phyloP scores from a whole-genome alignment of 2,329 filamentous ascomycete species.

The Colletotrichum tamarilloi region DNA sequence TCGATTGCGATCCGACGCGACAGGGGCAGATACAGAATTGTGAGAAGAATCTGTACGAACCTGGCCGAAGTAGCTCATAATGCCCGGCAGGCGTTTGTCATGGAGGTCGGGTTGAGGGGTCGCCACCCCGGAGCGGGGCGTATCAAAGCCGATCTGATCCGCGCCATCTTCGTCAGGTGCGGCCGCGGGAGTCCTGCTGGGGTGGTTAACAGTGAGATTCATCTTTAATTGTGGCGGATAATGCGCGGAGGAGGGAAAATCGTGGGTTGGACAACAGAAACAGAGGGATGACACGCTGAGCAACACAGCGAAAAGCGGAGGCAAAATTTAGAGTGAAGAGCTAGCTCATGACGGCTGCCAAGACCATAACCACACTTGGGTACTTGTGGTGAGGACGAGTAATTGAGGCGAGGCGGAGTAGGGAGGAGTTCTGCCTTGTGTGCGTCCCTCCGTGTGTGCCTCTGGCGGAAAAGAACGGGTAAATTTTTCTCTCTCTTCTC shows the following conservation, averaged over 20 bases:
- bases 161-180: constrained; percentile 75
- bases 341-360: constrained; percentile 54
- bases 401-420: constrained; percentile 13
- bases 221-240: constrained; percentile 43
- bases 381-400: not conserved
- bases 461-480: constrained; percentile 30
- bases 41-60: constrained; percentile 85
- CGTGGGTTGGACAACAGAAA: constrained; percentile 23
- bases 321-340: constrained; percentile 11
- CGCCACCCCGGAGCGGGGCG: constrained; percentile 89
- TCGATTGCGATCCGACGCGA: constrained; percentile 39
- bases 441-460: not conserved
- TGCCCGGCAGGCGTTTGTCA: constrained; percentile 95
- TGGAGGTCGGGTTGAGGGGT: constrained; percentile 93
- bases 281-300: constrained; percentile 22
- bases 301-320: constrained; percentile 32
- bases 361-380: constrained; percentile 37
- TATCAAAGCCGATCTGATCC: constrained; percentile 85
- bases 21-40: constrained; percentile 46
- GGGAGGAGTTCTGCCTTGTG: constrained; percentile 6
- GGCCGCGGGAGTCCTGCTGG: constrained; percentile 62
- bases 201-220: constrained; percentile 62
- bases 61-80: constrained; percentile 99
- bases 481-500: constrained; percentile 10
- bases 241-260: constrained; percentile 28